Percentiles rank a stretch among this genome's conserved stretches.
These are phyloP conservation scores for Pulveroboletus sp. DNA, from an alignment of 768 basidiomycete genomes.

Conservation along the genomic window DNA sequence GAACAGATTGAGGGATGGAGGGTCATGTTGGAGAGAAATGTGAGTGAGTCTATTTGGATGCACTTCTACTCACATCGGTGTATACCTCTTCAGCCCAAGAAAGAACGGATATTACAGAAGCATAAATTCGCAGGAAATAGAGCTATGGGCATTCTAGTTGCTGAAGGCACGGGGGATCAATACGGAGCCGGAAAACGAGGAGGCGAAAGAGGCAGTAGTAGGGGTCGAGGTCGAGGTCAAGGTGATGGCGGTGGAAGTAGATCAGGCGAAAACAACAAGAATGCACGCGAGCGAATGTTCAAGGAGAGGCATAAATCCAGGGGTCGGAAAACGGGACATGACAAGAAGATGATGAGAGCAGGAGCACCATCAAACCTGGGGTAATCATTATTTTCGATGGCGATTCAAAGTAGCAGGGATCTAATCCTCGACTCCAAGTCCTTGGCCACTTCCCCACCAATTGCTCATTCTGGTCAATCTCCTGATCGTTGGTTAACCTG, in stretches of 20 bases:
- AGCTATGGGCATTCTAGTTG: slow-evolving; percentile 8
- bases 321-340: slow-evolving; percentile 77
- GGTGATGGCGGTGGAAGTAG: slow-evolving; percentile 34
- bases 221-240: slow-evolving; percentile 40
- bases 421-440: slow-evolving; percentile 45
- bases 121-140: slow-evolving; percentile 74
- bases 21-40: slow-evolving; percentile 85
- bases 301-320: slow-evolving; percentile 82
- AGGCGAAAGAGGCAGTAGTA: slow-evolving; percentile 21
- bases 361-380: slow-evolving; percentile 31
- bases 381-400: background rate
- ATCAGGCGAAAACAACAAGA: slow-evolving; percentile 34
- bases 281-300: slow-evolving; percentile 56
- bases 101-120: slow-evolving; percentile 68
- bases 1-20: slow-evolving; percentile 92
- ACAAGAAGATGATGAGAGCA: slow-evolving; percentile 78
- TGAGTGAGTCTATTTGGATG: slow-evolving; percentile 36
- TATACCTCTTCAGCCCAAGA: slow-evolving; percentile 50
- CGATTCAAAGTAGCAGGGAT: slow-evolving; percentile 32
- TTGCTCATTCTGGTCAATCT: slow-evolving; percentile 34
- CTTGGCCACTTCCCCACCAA: slow-evolving; percentile 47
- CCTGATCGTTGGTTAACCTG: background rate
- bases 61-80: slow-evolving; percentile 6
- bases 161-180: background rate
- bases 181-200: slow-evolving; percentile 15